Evolutionary conservation across 2,329 filamentous ascomycete genomes (phyloP).

Genomic region (Dissoconium aciculare): DNA sequence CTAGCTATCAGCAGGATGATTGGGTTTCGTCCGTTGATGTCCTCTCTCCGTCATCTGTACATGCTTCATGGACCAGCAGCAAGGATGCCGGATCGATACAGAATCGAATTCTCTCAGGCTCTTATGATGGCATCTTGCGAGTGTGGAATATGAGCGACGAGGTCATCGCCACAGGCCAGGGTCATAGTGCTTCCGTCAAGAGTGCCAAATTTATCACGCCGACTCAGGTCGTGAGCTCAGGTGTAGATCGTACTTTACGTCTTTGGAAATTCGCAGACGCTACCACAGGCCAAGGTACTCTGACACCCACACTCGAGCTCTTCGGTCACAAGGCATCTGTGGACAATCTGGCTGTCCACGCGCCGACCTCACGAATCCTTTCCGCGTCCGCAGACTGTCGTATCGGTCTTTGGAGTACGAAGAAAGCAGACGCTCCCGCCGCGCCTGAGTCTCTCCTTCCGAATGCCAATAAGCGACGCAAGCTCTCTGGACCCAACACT

Average conservation of each 20-base stretch:
- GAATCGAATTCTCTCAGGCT: slow-evolving; percentile 72
- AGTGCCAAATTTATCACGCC: slow-evolving; percentile 70
- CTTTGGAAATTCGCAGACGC: slow-evolving; percentile 77
- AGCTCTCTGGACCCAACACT: slow-evolving; percentile 35
- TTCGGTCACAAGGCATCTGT: slow-evolving; percentile 67
- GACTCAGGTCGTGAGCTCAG: slow-evolving; percentile 64
- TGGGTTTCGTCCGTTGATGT: slow-evolving; percentile 87
- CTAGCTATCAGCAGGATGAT: slow-evolving; percentile 92
- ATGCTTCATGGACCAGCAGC: slow-evolving; percentile 38
- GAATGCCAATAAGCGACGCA: slow-evolving; percentile 62
- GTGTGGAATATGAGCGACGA: slow-evolving; percentile 86
- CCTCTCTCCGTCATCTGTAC: slow-evolving; percentile 50
- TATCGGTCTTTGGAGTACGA: slow-evolving; percentile 78
- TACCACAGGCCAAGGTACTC: slow-evolving; percentile 34
- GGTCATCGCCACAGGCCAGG: slow-evolving; percentile 59
- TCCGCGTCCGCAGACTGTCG: slow-evolving; percentile 72
- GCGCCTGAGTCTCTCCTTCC: slow-evolving; percentile 57
- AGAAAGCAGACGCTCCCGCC: slow-evolving; percentile 58
- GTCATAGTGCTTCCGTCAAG: slow-evolving; percentile 63
- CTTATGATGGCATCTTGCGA: slow-evolving; percentile 76
- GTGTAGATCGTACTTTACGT: slow-evolving; percentile 70
- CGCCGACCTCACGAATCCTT: slow-evolving; percentile 59
- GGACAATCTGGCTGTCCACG: slow-evolving; percentile 60
- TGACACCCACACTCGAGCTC: slow-evolving; percentile 64
- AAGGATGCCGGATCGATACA: slow-evolving; percentile 39